Conservation (phyloP, 2,329 filamentous ascomycete species). For the Leptosphaerulina australis region DNA sequence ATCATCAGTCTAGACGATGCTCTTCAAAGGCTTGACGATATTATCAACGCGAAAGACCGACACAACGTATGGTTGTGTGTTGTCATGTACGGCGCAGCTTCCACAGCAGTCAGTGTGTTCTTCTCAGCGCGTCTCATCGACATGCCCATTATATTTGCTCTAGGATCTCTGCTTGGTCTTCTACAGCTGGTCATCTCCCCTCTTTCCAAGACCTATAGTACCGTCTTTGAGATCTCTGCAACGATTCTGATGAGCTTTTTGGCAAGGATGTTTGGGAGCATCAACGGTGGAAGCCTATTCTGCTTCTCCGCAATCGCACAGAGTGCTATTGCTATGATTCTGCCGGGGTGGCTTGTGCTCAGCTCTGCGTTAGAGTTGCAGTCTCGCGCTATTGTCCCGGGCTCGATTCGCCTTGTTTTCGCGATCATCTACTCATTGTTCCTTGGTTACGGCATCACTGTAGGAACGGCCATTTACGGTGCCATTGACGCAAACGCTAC, state of each 20-base stretch:
- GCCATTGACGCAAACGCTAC: conserved; percentile 54
- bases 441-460: conserved; percentile 58
- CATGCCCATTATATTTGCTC: conserved; percentile 74
- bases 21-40: conserved; percentile 65
- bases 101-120: conserved; percentile 76
- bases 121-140: conserved; percentile 79
- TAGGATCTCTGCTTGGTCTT: conserved; percentile 75
- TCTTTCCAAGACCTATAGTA: conserved; percentile 69
- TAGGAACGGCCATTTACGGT: conserved; percentile 56
- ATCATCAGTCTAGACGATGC: conserved; percentile 72
- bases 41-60: conserved; percentile 63
- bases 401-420: conserved; percentile 57
- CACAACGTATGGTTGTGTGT: conserved; percentile 59
- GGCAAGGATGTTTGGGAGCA: conserved; percentile 56
- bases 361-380: conserved; percentile 56
- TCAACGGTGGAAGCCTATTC: conserved; percentile 50
- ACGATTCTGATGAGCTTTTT: conserved; percentile 56
- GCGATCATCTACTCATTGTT: conserved; percentile 60
- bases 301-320: conserved; percentile 58
- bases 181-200: conserved; percentile 77
- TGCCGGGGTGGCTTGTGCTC: conserved; percentile 56
- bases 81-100: conserved; percentile 74
- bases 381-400: conserved; percentile 54
- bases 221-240: conserved; percentile 56
- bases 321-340: conserved; percentile 56